phyloP scores from a whole-genome alignment of 179 eudicot species.

The Beta lomatogona region DNA sequence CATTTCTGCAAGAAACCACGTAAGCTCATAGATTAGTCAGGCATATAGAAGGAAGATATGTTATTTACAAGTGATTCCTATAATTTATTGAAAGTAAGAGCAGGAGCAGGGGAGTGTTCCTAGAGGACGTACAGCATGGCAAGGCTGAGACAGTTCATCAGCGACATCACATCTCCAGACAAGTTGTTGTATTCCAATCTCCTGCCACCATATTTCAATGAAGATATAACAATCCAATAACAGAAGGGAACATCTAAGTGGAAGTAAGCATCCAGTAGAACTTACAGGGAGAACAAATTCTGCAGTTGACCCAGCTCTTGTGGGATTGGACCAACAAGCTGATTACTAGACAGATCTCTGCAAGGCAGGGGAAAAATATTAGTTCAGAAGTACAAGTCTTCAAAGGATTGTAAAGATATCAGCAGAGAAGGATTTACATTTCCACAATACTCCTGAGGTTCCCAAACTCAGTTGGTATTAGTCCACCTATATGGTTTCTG shows the following conservation, averaged over 20 bases:
- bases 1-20: slow-evolving; percentile 57
- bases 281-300: slow-evolving; percentile 80
- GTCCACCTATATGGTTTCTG: slow-evolving; percentile 59
- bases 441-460: slow-evolving; percentile 87
- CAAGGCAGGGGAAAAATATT: neutral
- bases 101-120: neutral
- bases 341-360: slow-evolving; percentile 87
- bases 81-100: neutral
- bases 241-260: neutral
- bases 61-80: neutral
- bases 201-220: slow-evolving; percentile 43
- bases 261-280: neutral
- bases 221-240: neutral
- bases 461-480: slow-evolving; percentile 85
- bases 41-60: neutral
- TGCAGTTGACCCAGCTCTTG: slow-evolving; percentile 82
- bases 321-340: slow-evolving; percentile 74
- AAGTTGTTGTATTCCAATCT: slow-evolving; percentile 77
- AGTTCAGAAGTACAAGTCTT: neutral
- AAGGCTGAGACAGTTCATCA: slow-evolving; percentile 80
- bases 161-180: slow-evolving; percentile 70
- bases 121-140: slow-evolving; percentile 54
- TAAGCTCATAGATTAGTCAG: neutral
- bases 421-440: slow-evolving; percentile 46
- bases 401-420: neutral